A percentile compares a stretch with the other conserved stretches of the same genome.
phyloP scores from a whole-genome alignment of 139 green algal species.

The Micromonas pusilla region DNA sequence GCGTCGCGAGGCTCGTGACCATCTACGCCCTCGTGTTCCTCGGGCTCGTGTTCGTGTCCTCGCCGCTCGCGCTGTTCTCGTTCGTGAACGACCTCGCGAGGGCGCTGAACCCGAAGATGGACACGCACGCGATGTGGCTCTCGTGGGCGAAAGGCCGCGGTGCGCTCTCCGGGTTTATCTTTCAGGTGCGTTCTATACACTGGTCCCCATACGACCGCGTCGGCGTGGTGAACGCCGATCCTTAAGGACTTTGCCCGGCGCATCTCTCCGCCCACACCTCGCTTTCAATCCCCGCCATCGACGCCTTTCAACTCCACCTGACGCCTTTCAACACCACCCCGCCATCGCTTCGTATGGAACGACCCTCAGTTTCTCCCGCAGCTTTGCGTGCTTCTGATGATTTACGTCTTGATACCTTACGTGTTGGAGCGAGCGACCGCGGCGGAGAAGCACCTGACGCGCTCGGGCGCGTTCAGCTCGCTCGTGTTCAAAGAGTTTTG shows the following conservation, averaged over 20 bases:
- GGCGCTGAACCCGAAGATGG: background rate
- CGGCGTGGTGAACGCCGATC: too few species aligned
- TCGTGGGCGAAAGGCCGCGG: background rate
- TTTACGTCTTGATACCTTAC: background rate
- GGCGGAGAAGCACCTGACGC: background rate
- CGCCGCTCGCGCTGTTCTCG: background rate
- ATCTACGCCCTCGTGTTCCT: background rate
- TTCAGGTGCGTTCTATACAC: too few species aligned
- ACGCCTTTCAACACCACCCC: too few species aligned
- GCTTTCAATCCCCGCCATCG: too few species aligned
- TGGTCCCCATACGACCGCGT: too few species aligned
- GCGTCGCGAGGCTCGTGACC: background rate
- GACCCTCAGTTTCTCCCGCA: slow-evolving; percentile 2
- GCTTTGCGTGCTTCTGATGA: background rate
- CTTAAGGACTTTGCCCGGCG: too few species aligned
- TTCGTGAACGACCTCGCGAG: background rate
- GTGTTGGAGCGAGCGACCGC: background rate
- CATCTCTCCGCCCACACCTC: too few species aligned
- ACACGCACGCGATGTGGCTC: background rate
- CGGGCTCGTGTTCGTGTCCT: background rate
- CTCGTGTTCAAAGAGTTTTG: background rate
- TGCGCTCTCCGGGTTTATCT: background rate
- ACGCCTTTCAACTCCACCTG: too few species aligned
- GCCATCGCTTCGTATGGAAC: too few species aligned
- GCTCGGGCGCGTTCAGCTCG: background rate